Evolutionary conservation across 768 basidiomycete species (phyloP).

Genomic region (Suillus hirtellus): DNA sequence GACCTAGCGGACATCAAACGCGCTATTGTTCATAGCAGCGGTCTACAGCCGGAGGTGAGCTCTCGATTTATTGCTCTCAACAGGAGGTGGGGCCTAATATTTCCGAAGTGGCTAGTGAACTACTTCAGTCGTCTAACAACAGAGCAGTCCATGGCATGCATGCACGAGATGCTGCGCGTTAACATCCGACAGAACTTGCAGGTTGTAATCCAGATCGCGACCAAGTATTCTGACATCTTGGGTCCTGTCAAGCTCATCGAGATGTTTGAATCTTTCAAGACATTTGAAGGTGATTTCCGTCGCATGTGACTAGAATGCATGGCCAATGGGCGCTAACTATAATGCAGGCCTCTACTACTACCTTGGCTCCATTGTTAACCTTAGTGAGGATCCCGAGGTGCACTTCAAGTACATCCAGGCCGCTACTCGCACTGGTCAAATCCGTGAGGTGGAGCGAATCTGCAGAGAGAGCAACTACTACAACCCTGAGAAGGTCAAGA

Average conservation of each 20-base stretch:
- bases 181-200: slow-evolving; percentile 98
- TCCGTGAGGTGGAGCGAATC: slow-evolving; percentile 98
- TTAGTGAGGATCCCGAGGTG: slow-evolving; percentile 94
- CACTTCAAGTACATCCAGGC: slow-evolving; percentile 99
- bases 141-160: slow-evolving; percentile 93
- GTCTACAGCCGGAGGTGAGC: slow-evolving; percentile 80
- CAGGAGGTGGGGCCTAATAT: slow-evolving; percentile 2
- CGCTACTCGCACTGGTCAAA: slow-evolving; percentile 95
- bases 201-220: slow-evolving; percentile 94
- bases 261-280: slow-evolving; percentile 98
- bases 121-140: slow-evolving; percentile 97
- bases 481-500: slow-evolving; percentile 99
- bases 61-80: slow-evolving; percentile 7
- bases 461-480: slow-evolving; percentile 97
- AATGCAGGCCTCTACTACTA: slow-evolving; percentile 90
- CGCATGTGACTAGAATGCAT: not conserved
- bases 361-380: slow-evolving; percentile 95
- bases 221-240: slow-evolving; percentile 97
- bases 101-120: slow-evolving; percentile 83
- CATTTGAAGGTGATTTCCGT: slow-evolving; percentile 71
- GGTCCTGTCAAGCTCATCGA: slow-evolving; percentile 97
- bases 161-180: slow-evolving; percentile 95
- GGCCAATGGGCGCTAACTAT: not conserved
- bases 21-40: slow-evolving; percentile 88
- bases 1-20: slow-evolving; percentile 99